These are phyloP conservation scores for Stagonosporopsis rhizophila DNA, from an alignment of 2,329 filamentous ascomycete genomes.

Conservation along the genomic window DNA sequence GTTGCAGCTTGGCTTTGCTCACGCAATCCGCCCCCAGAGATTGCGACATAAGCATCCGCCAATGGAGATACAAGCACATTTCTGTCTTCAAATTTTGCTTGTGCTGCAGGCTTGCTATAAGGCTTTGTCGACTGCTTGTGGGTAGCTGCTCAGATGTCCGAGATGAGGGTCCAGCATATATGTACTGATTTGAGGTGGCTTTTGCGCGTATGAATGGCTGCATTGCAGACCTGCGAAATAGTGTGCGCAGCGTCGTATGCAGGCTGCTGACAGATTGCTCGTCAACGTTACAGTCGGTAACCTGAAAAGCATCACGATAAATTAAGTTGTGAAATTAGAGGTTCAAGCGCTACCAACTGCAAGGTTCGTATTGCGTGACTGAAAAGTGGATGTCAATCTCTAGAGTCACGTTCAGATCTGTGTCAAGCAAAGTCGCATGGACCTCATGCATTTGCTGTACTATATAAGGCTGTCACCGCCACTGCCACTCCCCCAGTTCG, in stretches of 20 bases:
- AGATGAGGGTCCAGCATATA: neutral
- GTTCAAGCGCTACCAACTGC: neutral
- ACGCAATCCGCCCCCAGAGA: constrained; percentile 10
- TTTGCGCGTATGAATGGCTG: neutral
- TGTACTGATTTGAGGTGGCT: constrained; percentile 11
- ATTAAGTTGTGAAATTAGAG: neutral
- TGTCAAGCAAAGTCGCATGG: neutral
- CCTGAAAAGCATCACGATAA: neutral
- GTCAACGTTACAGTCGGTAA: neutral
- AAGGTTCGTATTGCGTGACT: neutral
- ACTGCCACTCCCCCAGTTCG: constrained; percentile 33
- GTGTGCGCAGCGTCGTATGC: neutral
- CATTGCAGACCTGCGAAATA: constrained; percentile 11
- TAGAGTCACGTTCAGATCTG: neutral
- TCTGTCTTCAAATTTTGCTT: constrained; percentile 14
- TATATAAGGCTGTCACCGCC: constrained; percentile 40
- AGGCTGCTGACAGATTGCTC: neutral
- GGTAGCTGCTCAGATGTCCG: neutral
- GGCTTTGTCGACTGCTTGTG: constrained; percentile 8
- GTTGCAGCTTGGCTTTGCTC: constrained; percentile 6
- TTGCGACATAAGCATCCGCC: constrained; percentile 29
- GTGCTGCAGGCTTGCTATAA: neutral
- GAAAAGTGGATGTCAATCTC: neutral
- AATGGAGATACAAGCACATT: constrained; percentile 14
- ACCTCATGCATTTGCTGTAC: neutral